These are phyloP conservation scores for Lasiosphaeriaceae sp. DNA, from an alignment of 495 filamentous ascomycete genomes.

Conservation along the genomic window DNA sequence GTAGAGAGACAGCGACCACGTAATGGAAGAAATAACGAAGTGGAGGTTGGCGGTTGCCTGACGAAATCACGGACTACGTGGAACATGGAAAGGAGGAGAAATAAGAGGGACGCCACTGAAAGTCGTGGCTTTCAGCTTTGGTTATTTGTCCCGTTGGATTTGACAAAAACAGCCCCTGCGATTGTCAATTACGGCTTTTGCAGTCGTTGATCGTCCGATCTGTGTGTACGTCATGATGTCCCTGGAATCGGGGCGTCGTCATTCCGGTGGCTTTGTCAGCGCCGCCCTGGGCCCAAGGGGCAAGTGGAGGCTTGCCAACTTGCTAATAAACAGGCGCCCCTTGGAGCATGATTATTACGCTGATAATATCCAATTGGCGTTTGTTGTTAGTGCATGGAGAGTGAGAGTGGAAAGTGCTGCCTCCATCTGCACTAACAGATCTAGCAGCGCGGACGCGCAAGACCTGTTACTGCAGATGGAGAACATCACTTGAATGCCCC, in stretches of 20 bases:
- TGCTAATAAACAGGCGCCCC: too few relatives aligned
- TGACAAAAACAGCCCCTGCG: slow-evolving; percentile 1
- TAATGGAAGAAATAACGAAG: not conserved
- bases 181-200: slow-evolving; percentile 4
- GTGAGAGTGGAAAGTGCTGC: too few relatives aligned
- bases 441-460: too few relatives aligned
- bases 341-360: too few relatives aligned
- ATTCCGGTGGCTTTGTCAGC: slow-evolving; percentile 23
- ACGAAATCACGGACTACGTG: not conserved
- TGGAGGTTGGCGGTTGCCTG: not conserved
- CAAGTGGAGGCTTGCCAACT: too few relatives aligned
- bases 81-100: slow-evolving; percentile 1
- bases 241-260: slow-evolving; percentile 15
- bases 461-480: not conserved
- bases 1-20: not conserved
- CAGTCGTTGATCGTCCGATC: slow-evolving; percentile 20
- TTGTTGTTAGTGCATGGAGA: too few relatives aligned
- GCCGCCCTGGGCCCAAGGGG: slow-evolving; percentile 1
- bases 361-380: too few relatives aligned
- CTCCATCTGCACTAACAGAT: too few relatives aligned
- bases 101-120: slow-evolving; percentile 4
- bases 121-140: not conserved
- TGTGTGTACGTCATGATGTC: slow-evolving; percentile 18
- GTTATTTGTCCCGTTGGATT: not conserved
- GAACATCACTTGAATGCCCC: too few relatives aligned